Base-by-base conservation (phyloP, 352 stramenopile species). In the Halophytophthora polymorphica region DNA sequence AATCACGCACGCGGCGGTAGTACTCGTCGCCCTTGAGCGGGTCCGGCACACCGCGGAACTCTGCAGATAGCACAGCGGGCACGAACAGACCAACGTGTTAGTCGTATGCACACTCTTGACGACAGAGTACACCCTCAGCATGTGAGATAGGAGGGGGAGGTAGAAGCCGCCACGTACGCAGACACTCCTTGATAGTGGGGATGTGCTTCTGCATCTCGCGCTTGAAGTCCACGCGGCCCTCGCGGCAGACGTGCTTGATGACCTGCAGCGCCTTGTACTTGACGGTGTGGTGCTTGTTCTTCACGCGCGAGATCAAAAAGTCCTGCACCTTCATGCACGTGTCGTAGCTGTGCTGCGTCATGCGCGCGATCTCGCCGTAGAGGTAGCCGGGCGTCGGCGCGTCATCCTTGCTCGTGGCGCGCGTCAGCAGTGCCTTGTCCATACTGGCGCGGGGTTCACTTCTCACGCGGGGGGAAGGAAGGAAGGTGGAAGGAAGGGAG, bases 341-440 rank as follows among this genome's bases (percentile, higher is more conserved):
- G 53, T 96, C 86, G 66, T 91, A 95, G 56, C 79, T 93, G 53
- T 95, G 85, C 62, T 95, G 79, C 54, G 88, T 96, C 88, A 96
- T 97, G 69, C 83, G 83, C 50, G 88, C 86, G 64, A 98, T 98
- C 76, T 98, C 95, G 37, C 93, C 83, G 69, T 98, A 98, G 61
- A 98, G 80, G 68, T 98, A 98, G 22, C 95, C 95, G 11, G 93
- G 95, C 36, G 95, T 98, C 11, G 95, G 95, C 54, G 88, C 83
- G 41, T 97, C 86, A 68, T 97, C 91, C 66, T 91, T 87, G 62
- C 93, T 96, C 42, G 95, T 98, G 28, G 95, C 95, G 45, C 94
- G 90, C 23, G 77, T 87, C 37, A 98, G 71, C 65, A 97, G 69
- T 37, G 78, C 77, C 59, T 97, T 97, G 82, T 98, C 93, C 91